These are phyloP conservation scores for Conticribra guillardii DNA, from an alignment of 108 stramenopile genomes.

Conservation along the genomic window DNA sequence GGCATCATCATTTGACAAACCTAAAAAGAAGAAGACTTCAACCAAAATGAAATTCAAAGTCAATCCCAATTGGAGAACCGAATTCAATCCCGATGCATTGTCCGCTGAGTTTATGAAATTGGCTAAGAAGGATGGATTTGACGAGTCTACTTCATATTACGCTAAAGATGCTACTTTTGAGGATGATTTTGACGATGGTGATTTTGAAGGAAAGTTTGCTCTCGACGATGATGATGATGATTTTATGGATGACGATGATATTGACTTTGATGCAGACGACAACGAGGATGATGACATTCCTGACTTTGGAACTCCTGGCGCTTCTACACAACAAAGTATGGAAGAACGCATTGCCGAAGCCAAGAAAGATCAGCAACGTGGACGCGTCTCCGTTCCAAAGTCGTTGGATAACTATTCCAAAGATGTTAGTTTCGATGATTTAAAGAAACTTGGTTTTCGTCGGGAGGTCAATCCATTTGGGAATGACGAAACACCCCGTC, in stretches of 20 bases:
- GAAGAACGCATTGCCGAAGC: slow-evolving; percentile 56
- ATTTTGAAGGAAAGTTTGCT: slow-evolving; percentile 81
- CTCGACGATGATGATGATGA: too few species aligned
- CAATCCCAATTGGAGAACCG: slow-evolving; percentile 57
- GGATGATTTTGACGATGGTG: slow-evolving; percentile 74
- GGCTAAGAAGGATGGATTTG: slow-evolving; percentile 88
- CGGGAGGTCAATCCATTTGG: slow-evolving; percentile 79
- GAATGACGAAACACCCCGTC: slow-evolving; percentile 78
- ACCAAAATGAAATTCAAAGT: slow-evolving; percentile 42
- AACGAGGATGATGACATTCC: slow-evolving; percentile 64
- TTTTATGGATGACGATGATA: too few species aligned
- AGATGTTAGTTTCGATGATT: slow-evolving; percentile 58
- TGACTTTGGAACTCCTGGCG: slow-evolving; percentile 52
- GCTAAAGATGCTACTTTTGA: slow-evolving; percentile 77
- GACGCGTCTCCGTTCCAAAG: slow-evolving; percentile 61
- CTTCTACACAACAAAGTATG: slow-evolving; percentile 46
- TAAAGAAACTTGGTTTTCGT: slow-evolving; percentile 71
- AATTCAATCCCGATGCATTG: slow-evolving; percentile 48
- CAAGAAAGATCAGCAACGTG: slow-evolving; percentile 49
- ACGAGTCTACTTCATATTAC: slow-evolving; percentile 56
- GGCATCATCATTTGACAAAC: neutral
- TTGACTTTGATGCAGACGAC: slow-evolving; percentile 30
- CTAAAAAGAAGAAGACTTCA: neutral
- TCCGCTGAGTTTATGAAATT: slow-evolving; percentile 82
- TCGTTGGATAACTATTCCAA: slow-evolving; percentile 59